A percentile compares a stretch with the other conserved stretches of the same genome.
Evolutionary conservation across 1,139 yeast species (phyloP).

Genomic region (Suhomyces maxii): DNA sequence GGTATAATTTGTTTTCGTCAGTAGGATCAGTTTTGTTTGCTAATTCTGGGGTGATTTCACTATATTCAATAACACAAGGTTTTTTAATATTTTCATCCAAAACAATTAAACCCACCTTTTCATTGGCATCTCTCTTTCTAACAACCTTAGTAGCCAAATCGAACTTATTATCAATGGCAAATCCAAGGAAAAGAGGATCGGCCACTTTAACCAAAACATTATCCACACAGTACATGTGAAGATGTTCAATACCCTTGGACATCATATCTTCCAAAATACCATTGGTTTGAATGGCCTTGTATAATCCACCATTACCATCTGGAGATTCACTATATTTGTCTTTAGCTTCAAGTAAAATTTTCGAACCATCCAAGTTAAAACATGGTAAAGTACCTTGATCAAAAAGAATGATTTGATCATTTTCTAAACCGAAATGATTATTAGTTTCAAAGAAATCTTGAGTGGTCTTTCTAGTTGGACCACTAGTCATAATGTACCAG

Average conservation of each 20-base stretch:
- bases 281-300: constrained; percentile 72
- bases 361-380: constrained; percentile 65
- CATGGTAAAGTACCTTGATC: constrained; percentile 97
- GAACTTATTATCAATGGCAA: constrained; percentile 63
- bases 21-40: constrained; percentile 57
- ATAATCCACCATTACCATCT: constrained; percentile 97
- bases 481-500: constrained; percentile 96
- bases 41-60: constrained; percentile 78
- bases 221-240: constrained; percentile 97
- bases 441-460: constrained; percentile 64
- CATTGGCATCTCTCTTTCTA: constrained; percentile 83
- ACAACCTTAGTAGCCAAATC: constrained; percentile 93
- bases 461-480: constrained; percentile 82
- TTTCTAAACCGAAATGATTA: constrained; percentile 67
- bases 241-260: constrained; percentile 74
- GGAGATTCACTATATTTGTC: constrained; percentile 78
- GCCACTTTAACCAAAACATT: constrained; percentile 90
- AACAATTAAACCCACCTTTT: constrained; percentile 91
- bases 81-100: constrained; percentile 55
- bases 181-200: constrained; percentile 91
- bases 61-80: constrained; percentile 94
- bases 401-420: constrained; percentile 68
- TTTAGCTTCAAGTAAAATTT: constrained; percentile 62
- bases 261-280: constrained; percentile 68
- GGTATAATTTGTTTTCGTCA: constrained; percentile 56